Conservation (phyloP, 108 stramenopile genomes). For the Nitzschia sp. region DNA sequence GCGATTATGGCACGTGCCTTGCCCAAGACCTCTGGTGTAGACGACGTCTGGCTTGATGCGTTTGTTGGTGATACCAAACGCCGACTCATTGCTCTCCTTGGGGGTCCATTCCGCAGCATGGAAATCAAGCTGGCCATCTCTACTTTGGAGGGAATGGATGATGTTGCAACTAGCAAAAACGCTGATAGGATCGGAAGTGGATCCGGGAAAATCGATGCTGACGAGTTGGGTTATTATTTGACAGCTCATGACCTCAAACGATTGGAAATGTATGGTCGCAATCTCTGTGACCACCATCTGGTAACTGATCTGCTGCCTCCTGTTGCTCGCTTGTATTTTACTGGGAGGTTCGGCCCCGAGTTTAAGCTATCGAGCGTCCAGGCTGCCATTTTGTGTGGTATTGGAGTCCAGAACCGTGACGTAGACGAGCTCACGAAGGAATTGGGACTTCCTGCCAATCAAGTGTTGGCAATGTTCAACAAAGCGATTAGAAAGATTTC, state of each 20-base stretch:
- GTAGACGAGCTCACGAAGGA: constrained; percentile 83
- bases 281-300: constrained; percentile 98
- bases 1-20: constrained; percentile 93
- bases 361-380: constrained; percentile 88
- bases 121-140: constrained; percentile 76
- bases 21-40: constrained; percentile 73
- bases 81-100: constrained; percentile 84
- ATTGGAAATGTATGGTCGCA: constrained; percentile 94
- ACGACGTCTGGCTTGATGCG: constrained; percentile 88
- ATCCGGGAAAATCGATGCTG: constrained; percentile 62
- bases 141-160: constrained; percentile 62
- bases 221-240: constrained; percentile 81
- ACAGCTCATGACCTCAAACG: constrained; percentile 97
- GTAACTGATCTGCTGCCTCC: constrained; percentile 93
- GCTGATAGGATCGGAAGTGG: constrained; percentile 32
- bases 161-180: constrained; percentile 34
- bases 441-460: constrained; percentile 85
- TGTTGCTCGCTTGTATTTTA: constrained; percentile 90
- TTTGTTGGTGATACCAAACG: constrained; percentile 91
- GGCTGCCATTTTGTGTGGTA: constrained; percentile 85
- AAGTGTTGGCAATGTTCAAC: constrained; percentile 96
- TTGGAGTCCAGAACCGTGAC: constrained; percentile 84
- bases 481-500: constrained; percentile 92
- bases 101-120: constrained; percentile 86
- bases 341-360: constrained; percentile 73